Evolutionary conservation across 2,329 filamentous ascomycete species (phyloP).

Genomic region (Scytalidium sp.): DNA sequence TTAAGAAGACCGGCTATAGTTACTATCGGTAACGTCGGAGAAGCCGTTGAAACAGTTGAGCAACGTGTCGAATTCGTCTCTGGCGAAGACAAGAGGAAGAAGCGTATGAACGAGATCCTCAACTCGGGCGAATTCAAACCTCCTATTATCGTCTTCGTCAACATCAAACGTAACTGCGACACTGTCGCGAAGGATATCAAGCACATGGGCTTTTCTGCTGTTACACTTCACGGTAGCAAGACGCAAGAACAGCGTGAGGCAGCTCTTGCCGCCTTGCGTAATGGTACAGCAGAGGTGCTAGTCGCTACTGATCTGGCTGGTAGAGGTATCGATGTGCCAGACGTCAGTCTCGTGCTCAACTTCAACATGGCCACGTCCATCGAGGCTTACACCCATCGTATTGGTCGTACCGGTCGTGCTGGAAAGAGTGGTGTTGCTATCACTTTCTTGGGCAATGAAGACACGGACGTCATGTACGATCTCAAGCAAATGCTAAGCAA

Average conservation of each 20-base stretch:
- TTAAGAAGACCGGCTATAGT: constrained; percentile 89
- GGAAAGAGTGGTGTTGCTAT: constrained; percentile 96
- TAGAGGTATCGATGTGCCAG: constrained; percentile 94
- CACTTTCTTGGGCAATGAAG: constrained; percentile 90
- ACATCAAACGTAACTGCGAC: constrained; percentile 99
- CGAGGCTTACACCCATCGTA: constrained; percentile 93
- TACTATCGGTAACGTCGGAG: constrained; percentile 89
- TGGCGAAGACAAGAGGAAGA: constrained; percentile 95
- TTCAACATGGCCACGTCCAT: constrained; percentile 98
- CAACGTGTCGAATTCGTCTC: constrained; percentile 90
- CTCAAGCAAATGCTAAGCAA: constrained; percentile 94
- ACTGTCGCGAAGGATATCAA: constrained; percentile 93
- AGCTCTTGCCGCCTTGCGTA: constrained; percentile 79
- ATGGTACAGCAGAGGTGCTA: constrained; percentile 78
- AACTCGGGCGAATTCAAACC: constrained; percentile 74
- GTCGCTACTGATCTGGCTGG: constrained; percentile 95
- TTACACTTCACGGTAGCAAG: constrained; percentile 92
- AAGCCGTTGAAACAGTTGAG: constrained; percentile 96
- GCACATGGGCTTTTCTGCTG: constrained; percentile 83
- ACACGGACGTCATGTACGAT: constrained; percentile 88
- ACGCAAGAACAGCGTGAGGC: constrained; percentile 97
- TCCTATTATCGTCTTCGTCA: constrained; percentile 98
- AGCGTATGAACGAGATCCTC: constrained; percentile 88
- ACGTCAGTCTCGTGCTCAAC: constrained; percentile 92
- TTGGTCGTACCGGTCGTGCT: constrained; percentile 94